Base-by-base conservation (phyloP, 257 asterid genomes). In the Nyctanthes arbortristis region DNA sequence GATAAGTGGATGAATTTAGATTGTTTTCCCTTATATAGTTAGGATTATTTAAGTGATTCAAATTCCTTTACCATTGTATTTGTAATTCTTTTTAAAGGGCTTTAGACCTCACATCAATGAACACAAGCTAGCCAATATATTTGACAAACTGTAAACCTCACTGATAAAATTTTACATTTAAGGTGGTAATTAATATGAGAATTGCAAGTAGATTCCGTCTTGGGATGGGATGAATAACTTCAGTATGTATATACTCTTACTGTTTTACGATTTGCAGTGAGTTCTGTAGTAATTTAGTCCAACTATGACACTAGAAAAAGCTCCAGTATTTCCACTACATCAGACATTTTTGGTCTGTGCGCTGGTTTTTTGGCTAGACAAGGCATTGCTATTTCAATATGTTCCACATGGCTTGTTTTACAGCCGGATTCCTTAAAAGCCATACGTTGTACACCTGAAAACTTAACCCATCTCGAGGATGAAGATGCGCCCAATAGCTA, bases 281-380 rank as follows among this genome's bases (percentile, higher is more conserved):
- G n/a, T n/a, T 36, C 11, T 36, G 14, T 16, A 11, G 2, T 36
- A 1, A 36, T 36, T 13, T 2, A 8, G 43, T 36, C 43, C 43
- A 8, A 45, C 12, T 45, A 4, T 5, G 55, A 3, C 2, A n/a
- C 55, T 16, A 45, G 7, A 0, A 47, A n/a, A 47, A 47, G 56
- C 69, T 62, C 75, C 37, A 71, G 25, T 55, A 71, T 62, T 57
- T 52, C 55, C 69, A 52, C 75, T 2, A 71, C 69, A n/a, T 8
- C 63, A 22, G 69, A 71, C 69, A 70, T 47, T 43, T 22, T 70
- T 30, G 75, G 75, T 47, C 75, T 61, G 52, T 47, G 43, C 22
- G 61, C 65, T 14, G 69, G 69, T 33, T 68, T 61, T 54, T 71
- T 62, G 11, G 39, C 69, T 22, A 72, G 65, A 37, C 76, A 71